A percentile compares a stretch with the other conserved stretches of the same genome.
Evolutionary conservation across 129 eudicot species (phyloP).

Genomic region (Oenanthe sinensis): DNA sequence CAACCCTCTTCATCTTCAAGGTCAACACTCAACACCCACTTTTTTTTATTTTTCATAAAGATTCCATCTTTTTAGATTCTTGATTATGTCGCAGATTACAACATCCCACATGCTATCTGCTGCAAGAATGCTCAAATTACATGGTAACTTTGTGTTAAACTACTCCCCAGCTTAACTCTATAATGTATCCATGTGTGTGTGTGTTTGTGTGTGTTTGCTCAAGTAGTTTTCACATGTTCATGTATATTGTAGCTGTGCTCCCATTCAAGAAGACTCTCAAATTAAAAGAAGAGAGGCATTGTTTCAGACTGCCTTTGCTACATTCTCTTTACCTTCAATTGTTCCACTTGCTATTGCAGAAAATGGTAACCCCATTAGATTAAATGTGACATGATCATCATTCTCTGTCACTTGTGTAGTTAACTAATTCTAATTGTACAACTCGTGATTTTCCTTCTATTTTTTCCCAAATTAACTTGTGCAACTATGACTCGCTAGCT

Average conservation of each 20-base stretch:
- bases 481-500: constrained; percentile 14
- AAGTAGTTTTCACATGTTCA: background rate
- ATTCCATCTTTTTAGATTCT: background rate
- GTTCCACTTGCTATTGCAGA: constrained; percentile 51
- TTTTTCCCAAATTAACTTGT: background rate
- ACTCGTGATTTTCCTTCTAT: too few species aligned
- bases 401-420: background rate
- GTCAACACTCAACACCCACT: constrained; percentile 5
- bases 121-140: constrained; percentile 35
- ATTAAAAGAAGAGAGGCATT: constrained; percentile 57
- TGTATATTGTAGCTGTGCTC: constrained; percentile 19
- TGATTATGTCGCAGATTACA: constrained; percentile 19
- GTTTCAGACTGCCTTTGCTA: constrained; percentile 38
- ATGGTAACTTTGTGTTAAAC: constrained; percentile 16
- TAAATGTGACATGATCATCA: background rate
- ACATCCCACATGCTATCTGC: constrained; percentile 31
- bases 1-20: constrained; percentile 21
- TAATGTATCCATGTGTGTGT: background rate
- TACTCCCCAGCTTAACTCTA: background rate
- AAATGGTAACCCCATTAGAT: constrained; percentile 20
- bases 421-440: background rate
- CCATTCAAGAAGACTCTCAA: constrained; percentile 24
- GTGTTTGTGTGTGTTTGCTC: background rate
- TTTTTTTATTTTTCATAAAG: background rate
- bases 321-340: constrained; percentile 50